Base-by-base conservation (phyloP, 2,329 filamentous ascomycete genomes). In the Herpotrichia juniperi region DNA sequence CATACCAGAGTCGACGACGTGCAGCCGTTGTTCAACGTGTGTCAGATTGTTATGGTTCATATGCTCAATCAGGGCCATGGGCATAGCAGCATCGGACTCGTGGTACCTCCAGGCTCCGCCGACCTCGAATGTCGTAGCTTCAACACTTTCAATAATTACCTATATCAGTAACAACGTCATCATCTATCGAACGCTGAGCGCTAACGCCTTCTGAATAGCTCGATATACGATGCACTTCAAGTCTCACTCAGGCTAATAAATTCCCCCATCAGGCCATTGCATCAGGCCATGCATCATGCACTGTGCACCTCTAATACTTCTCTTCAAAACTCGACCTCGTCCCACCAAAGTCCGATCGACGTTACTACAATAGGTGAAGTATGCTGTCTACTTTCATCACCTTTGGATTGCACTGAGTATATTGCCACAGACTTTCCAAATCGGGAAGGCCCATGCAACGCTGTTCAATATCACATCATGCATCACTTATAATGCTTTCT, bases 131-230 rank as follows among this genome's bases (percentile, higher is more conserved):
- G 3, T 25, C 19, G 25, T 5, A 3, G 37, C 37, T 24, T 34
- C 21, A 14, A 46, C n/a, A 47, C 39, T 42, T 30, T 34, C n/a
- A 39, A 40, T 9, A 24, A 54, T 53, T 61, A 25, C 58, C 58
- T 53, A 54, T 50, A 49, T 35, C 30, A 54, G 58, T 43, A 61
- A 54, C 46, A 46, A 25, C 40, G 14, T 49, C 26, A 30, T 46
- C 34, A 35, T 26, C 37, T 51, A 47, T 61, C 28, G 50, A 57
- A 50, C 32, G 50, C 56, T 28, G 56, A 24, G 45, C 56, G 58
- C 58, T 61, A 61, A 61, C 58, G 58, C 44, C 35, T 56, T 57
- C 45, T 32, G 54, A 51, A 46, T 43, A 50, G 44, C 39, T 46
- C 49, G 35, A 44, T 17, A 54, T 56, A 42, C 49, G 31, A 39